Percentiles rank a stretch among this genome's conserved stretches.
Evolutionary conservation across 345 rosid genomes (phyloP).

Genomic region (Eucalyptus tenuipes): DNA sequence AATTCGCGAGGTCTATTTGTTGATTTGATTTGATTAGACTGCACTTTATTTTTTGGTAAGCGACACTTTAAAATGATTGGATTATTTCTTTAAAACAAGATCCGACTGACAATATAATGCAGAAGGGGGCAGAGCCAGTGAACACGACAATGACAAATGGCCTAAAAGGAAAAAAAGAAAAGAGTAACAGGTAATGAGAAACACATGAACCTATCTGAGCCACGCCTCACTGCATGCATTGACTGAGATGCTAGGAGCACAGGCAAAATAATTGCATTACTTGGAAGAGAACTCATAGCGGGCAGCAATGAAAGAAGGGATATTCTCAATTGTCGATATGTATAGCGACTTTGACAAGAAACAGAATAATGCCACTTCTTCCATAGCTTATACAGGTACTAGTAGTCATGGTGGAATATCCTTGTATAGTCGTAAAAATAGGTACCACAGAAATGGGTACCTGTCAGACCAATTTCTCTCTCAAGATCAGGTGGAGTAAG

Average conservation of each 20-base stretch:
- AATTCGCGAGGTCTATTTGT: not conserved
- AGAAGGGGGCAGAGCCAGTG: not conserved
- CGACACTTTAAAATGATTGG: not conserved
- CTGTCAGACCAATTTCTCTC: constrained; percentile 75
- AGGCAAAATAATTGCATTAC: not conserved
- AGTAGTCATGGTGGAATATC: not conserved
- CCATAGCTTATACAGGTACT: not conserved
- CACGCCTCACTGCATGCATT: not conserved
- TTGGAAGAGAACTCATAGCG: not conserved
- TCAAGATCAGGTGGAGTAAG: constrained; percentile 85
- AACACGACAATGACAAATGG: not conserved
- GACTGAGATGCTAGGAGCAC: not conserved
- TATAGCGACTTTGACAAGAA: not conserved
- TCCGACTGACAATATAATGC: not conserved
- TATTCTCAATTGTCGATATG: not conserved
- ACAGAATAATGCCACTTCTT: not conserved
- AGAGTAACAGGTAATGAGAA: not conserved
- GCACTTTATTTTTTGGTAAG: not conserved
- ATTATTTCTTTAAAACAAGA: not conserved
- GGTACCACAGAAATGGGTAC: constrained; percentile 6
- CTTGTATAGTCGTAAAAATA: not conserved
- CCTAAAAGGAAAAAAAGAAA: not conserved
- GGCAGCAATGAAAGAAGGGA: not conserved
- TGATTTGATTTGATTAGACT: not conserved
- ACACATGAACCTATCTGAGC: not conserved